Conservation (phyloP, 225 moss, liverwort and hornwort genomes). For the Takakia lepidozioides region DNA sequence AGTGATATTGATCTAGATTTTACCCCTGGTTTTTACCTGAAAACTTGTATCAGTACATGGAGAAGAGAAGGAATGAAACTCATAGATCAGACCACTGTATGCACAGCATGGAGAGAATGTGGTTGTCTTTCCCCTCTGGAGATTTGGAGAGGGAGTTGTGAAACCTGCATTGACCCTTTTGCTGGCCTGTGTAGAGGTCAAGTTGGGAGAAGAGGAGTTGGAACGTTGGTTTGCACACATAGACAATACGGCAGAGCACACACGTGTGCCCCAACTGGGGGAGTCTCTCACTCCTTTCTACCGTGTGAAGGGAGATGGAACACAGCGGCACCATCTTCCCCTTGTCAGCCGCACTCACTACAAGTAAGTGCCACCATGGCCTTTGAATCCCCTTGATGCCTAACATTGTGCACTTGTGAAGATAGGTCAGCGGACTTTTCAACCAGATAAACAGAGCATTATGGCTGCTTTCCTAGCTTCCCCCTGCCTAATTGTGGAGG, state of each 20-base stretch:
- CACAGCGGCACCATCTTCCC: conserved; percentile 75
- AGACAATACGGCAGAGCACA: conserved; percentile 83
- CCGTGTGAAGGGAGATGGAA: conserved; percentile 65
- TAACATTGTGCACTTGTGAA: no score
- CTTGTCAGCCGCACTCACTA: conserved; percentile 76
- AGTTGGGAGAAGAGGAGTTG: conserved; percentile 72
- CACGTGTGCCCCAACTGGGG: conserved; percentile 92
- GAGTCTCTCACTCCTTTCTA: conserved; percentile 94
- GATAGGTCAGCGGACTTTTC: no score
- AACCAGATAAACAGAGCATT: no score
- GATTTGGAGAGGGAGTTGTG: no score
- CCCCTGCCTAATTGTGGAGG: no score
- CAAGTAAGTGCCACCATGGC: conserved; percentile 35
- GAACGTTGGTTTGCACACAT: conserved; percentile 87
- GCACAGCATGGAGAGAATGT: no score
- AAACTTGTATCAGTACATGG: neutral
- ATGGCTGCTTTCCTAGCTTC: no score
- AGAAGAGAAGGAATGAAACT: neutral
- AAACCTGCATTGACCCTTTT: no score
- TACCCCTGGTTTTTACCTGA: neutral
- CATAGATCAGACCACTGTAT: no score
- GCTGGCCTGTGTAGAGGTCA: conserved; percentile 52
- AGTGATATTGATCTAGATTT: no score
- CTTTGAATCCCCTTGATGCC: neutral
- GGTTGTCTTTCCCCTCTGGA: no score